Base-by-base conservation (phyloP, 169 alveolate species). In the Eimeria falciformis region DNA sequence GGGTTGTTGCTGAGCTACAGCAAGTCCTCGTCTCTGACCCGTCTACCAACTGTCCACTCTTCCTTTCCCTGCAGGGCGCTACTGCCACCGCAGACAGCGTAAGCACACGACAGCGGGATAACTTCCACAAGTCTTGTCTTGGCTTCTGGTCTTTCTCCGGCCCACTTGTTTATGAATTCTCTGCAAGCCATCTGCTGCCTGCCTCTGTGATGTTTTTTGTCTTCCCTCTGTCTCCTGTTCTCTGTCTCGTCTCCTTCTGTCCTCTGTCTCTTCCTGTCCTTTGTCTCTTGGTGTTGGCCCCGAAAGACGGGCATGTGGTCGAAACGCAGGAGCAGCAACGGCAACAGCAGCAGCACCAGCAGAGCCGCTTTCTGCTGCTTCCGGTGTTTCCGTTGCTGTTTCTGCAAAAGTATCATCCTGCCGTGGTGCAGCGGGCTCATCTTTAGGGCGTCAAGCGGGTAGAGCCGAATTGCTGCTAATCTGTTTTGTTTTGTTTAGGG, bases 11-110 rank as follows among this genome's bases (percentile, higher is more conserved):
- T 0, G 93, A 88, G 81, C 81, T 88, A 21, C 88, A 88, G 9
- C 86, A 79, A 25, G 93, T 73, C 40, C 79, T 88, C 33, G 93
- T 88, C 37, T 88, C 88, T 4, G 93, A 88, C 53, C 93, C 93
- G 6, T 88, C 93, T 50, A 88, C 93, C n/a, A 69, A 69, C 1
- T 71, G 88, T 11, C 93, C 88, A 21, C 93, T 88, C 65, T 88
- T 88, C 53, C 47, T 88, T 62, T 69, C 93, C 14, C 75, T 88
- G 23, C 93, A 71, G 12, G 29, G 46, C n/a, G 4, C 55, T 29
- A 62, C 68, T 17, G 45, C 47, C 55, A 33, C 21, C 85, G n/a
- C 65, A 40, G 87, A 43, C 23, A 37, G 77, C 43, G 90, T 56
- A 56, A 5, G 75, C 21, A 9, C 75, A 12, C n/a, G 17, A 17